These are phyloP conservation scores for Agaricus subrufescens DNA, from an alignment of 768 basidiomycete genomes.

Conservation along the genomic window DNA sequence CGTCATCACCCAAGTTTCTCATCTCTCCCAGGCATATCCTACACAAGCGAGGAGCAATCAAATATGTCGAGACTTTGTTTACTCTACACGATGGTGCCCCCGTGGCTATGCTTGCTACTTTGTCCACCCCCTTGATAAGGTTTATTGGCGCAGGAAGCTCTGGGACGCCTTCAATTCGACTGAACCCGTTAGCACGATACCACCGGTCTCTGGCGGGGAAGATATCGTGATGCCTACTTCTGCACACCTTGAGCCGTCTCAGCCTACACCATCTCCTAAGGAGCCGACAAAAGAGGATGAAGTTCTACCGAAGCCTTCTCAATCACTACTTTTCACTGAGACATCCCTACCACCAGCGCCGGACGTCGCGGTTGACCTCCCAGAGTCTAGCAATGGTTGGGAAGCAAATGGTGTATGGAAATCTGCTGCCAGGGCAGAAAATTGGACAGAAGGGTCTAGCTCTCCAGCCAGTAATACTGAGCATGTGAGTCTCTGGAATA, in stretches of 20 bases:
- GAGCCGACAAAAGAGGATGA: neutral
- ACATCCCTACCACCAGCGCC: neutral
- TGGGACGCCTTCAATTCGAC: no score
- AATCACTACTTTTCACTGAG: neutral
- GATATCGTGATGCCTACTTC: no score
- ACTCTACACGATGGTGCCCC: no score
- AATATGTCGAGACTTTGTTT: constrained; percentile 20
- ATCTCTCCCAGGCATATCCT: constrained; percentile 20
- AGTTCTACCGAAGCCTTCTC: neutral
- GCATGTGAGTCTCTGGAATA: neutral
- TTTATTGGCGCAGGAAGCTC: no score
- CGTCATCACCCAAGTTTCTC: neutral
- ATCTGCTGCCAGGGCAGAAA: neutral
- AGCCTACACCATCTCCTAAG: neutral
- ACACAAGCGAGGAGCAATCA: constrained; percentile 21
- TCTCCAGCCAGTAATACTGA: constrained; percentile 2
- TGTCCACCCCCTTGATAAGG: no score
- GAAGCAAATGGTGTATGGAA: constrained; percentile 1
- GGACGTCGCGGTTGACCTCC: neutral
- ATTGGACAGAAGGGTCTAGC: constrained; percentile 1
- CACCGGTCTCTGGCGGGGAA: no score
- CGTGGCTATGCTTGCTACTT: no score
- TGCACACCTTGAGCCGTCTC: no score
- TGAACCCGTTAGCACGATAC: no score
- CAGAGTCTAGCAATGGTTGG: neutral